Evolutionary conservation across 768 basidiomycete genomes (phyloP).

Genomic region (Fomitopsis serialis): DNA sequence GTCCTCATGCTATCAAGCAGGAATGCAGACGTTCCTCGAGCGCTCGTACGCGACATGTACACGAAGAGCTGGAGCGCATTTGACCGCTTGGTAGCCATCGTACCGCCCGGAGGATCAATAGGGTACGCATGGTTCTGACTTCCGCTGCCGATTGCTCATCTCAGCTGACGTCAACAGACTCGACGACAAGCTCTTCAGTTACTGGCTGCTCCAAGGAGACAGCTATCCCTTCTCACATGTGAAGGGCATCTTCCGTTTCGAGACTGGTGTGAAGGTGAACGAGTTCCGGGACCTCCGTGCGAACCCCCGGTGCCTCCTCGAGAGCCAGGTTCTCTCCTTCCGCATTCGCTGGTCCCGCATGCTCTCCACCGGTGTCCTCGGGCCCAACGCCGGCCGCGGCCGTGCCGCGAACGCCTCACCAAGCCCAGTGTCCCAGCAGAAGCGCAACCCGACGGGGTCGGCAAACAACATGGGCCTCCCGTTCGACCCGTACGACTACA

Average conservation of each 20-base stretch:
- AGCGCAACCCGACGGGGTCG: slow-evolving; percentile 9
- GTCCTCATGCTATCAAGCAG: slow-evolving; percentile 68
- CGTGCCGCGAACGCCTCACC: slow-evolving; percentile 22
- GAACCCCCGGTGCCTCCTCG: slow-evolving; percentile 81
- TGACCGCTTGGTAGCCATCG: slow-evolving; percentile 81
- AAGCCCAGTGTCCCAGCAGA: slow-evolving; percentile 15
- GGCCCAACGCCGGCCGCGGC: slow-evolving; percentile 30
- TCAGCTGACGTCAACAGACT: slow-evolving; percentile 40
- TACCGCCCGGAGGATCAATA: slow-evolving; percentile 86
- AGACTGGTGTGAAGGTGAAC: slow-evolving; percentile 81
- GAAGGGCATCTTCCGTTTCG: slow-evolving; percentile 84
- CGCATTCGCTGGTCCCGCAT: slow-evolving; percentile 79
- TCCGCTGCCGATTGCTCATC: background rate
- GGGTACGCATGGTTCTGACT: slow-evolving; percentile 45
- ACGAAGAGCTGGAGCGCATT: slow-evolving; percentile 93
- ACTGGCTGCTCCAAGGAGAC: slow-evolving; percentile 83
- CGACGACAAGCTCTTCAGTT: slow-evolving; percentile 87
- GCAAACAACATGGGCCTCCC: slow-evolving; percentile 52
- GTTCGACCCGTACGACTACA: slow-evolving; percentile 76
- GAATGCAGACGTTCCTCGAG: slow-evolving; percentile 81
- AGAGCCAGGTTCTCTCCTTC: slow-evolving; percentile 77
- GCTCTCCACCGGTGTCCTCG: slow-evolving; percentile 63
- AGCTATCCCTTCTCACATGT: slow-evolving; percentile 70
- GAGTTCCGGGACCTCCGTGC: slow-evolving; percentile 87
- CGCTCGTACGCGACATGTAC: slow-evolving; percentile 85